Conservation (phyloP, 768 basidiomycete species). For the Boletus sp. region DNA sequence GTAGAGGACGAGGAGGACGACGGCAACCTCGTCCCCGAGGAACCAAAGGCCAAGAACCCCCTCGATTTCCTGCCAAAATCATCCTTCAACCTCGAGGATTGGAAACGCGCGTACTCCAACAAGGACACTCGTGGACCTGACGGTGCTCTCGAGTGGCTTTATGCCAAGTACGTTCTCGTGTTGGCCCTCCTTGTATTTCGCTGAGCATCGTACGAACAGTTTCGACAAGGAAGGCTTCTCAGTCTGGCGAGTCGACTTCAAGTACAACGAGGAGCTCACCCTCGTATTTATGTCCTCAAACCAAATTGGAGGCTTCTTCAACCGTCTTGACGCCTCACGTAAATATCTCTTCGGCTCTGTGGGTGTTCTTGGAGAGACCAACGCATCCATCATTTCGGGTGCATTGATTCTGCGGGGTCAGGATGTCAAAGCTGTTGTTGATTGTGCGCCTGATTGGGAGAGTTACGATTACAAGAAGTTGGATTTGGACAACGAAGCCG, state of each 20-base stretch:
- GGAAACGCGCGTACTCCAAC: constrained; percentile 98
- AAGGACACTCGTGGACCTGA: constrained; percentile 86
- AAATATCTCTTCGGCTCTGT: constrained; percentile 95
- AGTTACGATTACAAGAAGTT: constrained; percentile 79
- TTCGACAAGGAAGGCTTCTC: constrained; percentile 90
- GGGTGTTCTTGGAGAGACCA: constrained; percentile 81
- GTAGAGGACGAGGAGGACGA: constrained; percentile 75
- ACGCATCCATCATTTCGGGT: constrained; percentile 81
- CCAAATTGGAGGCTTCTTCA: constrained; percentile 94
- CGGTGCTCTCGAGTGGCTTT: constrained; percentile 94
- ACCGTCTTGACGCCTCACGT: constrained; percentile 94
- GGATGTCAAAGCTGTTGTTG: constrained; percentile 66
- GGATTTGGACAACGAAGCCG: constrained; percentile 66
- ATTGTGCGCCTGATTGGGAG: constrained; percentile 89
- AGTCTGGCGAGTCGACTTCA: constrained; percentile 91
- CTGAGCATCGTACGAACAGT: constrained; percentile 40
- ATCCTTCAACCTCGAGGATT: constrained; percentile 87
- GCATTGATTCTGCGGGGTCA: constrained; percentile 80
- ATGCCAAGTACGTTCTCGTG: constrained; percentile 67
- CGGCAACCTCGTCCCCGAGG: constrained; percentile 65
- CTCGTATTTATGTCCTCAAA: constrained; percentile 93
- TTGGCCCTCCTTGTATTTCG: not conserved
- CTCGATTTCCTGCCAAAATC: constrained; percentile 90
- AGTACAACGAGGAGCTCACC: constrained; percentile 93
- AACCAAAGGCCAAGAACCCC: constrained; percentile 93